Evolutionary conservation across 805 yeast species (phyloP).

Genomic region (Candida dendrica): DNA sequence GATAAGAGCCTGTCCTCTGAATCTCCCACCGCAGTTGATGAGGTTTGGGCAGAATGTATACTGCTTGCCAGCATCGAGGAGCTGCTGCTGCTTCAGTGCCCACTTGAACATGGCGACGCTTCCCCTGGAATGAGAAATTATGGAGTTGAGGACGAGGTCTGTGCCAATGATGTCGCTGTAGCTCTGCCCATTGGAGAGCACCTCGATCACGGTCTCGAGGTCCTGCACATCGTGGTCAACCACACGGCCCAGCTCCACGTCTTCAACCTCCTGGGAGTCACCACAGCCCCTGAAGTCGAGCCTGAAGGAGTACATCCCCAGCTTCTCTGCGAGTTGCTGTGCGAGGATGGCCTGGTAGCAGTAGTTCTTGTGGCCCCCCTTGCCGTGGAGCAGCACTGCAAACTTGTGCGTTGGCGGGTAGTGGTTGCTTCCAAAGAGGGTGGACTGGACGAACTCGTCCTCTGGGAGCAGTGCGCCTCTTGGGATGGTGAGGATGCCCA

Average conservation of each 20-base stretch:
- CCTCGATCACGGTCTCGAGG: slow-evolving; percentile 38
- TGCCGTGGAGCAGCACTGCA: slow-evolving; percentile 71
- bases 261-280: slow-evolving; percentile 44
- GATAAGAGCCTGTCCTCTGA: slow-evolving; percentile 38
- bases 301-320: slow-evolving; percentile 62
- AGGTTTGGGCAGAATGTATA: slow-evolving; percentile 54
- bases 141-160: slow-evolving; percentile 41
- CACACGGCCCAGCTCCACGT: neutral
- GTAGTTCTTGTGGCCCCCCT: slow-evolving; percentile 77
- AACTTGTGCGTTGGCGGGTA: slow-evolving; percentile 36
- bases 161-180: slow-evolving; percentile 27
- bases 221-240: slow-evolving; percentile 65
- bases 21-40: slow-evolving; percentile 72
- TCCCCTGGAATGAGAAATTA: slow-evolving; percentile 81
- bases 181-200: slow-evolving; percentile 19
- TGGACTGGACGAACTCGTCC: slow-evolving; percentile 8
- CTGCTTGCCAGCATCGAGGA: slow-evolving; percentile 23
- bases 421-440: slow-evolving; percentile 10
- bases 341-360: slow-evolving; percentile 66
- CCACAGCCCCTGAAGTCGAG: slow-evolving; percentile 70
- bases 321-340: slow-evolving; percentile 43
- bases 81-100: slow-evolving; percentile 41
- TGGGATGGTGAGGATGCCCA: slow-evolving; percentile 31
- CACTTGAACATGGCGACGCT: slow-evolving; percentile 68
- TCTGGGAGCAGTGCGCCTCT: slow-evolving; percentile 17